A percentile compares a stretch with the other conserved stretches of the same genome.
These are phyloP conservation scores for Geosmithia putterillii DNA, from an alignment of 2,329 filamentous ascomycete species.

Conservation along the genomic window DNA sequence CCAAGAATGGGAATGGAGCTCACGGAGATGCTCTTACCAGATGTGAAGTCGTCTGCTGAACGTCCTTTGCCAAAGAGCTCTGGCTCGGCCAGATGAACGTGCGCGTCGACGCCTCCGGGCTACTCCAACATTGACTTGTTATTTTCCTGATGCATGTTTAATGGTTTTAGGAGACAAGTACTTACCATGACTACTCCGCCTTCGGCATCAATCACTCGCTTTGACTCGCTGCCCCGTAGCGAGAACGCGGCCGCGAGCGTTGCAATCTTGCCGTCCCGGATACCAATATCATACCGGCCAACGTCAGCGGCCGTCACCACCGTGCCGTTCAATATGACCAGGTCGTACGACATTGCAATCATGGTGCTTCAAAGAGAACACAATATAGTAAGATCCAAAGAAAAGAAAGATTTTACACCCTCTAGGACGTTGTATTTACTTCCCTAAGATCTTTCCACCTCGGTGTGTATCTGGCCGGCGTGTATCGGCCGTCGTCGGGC, in stretches of 20 bases:
- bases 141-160: too few species aligned
- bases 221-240: conserved; percentile 7
- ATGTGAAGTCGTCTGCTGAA: conserved; percentile 21
- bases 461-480: too few species aligned
- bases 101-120: conserved; percentile 25
- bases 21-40: conserved; percentile 9
- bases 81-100: conserved; percentile 27
- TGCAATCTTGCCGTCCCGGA: conserved; percentile 28
- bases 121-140: too few species aligned
- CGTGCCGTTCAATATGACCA: conserved; percentile 28
- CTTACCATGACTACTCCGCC: conserved; percentile 5
- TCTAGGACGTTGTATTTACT: too few species aligned
- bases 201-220: conserved; percentile 4
- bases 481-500: too few species aligned
- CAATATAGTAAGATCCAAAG: too few species aligned
- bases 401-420: too few species aligned
- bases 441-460: too few species aligned
- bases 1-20: neutral
- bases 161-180: neutral
- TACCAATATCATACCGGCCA: conserved; percentile 25
- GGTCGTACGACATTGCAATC: too few species aligned
- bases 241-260: conserved; percentile 23
- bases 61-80: conserved; percentile 18
- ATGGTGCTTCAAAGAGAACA: too few species aligned
- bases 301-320: conserved; percentile 29